phyloP scores from a whole-genome alignment of 2,329 filamentous ascomycete genomes.

The Stagonosporopsis rhizophila region DNA sequence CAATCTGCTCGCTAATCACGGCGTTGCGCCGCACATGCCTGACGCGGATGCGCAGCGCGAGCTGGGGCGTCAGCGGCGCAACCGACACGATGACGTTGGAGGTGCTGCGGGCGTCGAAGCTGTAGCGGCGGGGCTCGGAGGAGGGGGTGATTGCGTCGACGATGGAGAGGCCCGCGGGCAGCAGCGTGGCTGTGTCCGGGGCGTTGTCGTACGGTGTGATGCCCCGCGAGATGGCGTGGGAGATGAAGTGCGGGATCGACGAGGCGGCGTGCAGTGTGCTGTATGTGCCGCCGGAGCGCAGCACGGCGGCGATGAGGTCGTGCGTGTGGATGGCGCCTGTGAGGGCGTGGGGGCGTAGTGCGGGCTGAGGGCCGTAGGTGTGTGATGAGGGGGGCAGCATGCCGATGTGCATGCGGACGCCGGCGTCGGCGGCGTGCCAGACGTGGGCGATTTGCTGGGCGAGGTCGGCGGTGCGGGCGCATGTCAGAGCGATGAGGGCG shows the following conservation, averaged over 20 bases:
- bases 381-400: constrained; percentile 20
- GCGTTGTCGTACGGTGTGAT: constrained; percentile 35
- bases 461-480: constrained; percentile 20
- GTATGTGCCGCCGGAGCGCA: constrained; percentile 33
- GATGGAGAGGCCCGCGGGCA: constrained; percentile 28
- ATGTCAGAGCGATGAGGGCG: constrained; percentile 28
- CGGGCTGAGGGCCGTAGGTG: neutral
- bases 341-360: neutral
- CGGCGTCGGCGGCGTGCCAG: constrained; percentile 27
- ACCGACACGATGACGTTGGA: constrained; percentile 27
- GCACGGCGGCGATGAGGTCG: constrained; percentile 32
- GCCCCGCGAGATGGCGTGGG: constrained; percentile 30
- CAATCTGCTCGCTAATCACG: constrained; percentile 25
- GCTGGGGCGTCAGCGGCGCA: constrained; percentile 21
- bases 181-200: constrained; percentile 29
- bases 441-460: constrained; percentile 27
- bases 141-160: constrained; percentile 26
- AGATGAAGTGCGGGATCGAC: constrained; percentile 24
- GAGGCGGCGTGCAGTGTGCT: constrained; percentile 24
- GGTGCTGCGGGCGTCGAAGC: constrained; percentile 27
- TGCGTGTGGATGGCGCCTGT: constrained; percentile 14
- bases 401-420: constrained; percentile 31
- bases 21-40: constrained; percentile 28
- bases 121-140: constrained; percentile 28
- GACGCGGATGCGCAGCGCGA: constrained; percentile 23